phyloP scores from a whole-genome alignment of 805 yeast species.

The Lipomyces lipofer region DNA sequence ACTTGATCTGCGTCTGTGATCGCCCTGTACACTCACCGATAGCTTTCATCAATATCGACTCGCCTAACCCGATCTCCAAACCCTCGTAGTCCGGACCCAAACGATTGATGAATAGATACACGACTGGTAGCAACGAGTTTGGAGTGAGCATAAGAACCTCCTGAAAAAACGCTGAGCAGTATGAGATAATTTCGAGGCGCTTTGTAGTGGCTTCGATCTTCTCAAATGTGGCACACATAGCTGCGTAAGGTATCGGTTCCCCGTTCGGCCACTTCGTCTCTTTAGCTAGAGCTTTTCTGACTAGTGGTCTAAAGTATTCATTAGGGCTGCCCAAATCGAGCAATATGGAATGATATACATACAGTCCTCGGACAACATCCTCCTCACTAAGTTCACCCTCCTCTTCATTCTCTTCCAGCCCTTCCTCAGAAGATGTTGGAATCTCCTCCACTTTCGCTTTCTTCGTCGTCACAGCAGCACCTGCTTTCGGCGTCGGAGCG shows the following conservation, averaged over 20 bases:
- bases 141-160: constrained; percentile 60
- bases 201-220: constrained; percentile 77
- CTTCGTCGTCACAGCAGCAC: neutral
- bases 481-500: neutral
- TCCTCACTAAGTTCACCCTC: constrained; percentile 11
- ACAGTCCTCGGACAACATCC: constrained; percentile 14
- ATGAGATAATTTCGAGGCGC: constrained; percentile 75
- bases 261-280: constrained; percentile 15
- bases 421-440: neutral
- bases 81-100: constrained; percentile 89
- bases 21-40: constrained; percentile 89
- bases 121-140: constrained; percentile 60
- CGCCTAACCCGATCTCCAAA: constrained; percentile 90
- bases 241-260: constrained; percentile 30
- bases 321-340: neutral
- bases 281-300: neutral
- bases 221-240: constrained; percentile 59
- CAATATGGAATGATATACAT: neutral
- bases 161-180: constrained; percentile 70
- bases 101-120: constrained; percentile 77
- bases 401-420: neutral
- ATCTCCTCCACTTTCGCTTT: neutral
- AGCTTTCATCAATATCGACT: constrained; percentile 81
- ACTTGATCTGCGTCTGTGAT: constrained; percentile 64
- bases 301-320: constrained; percentile 3